phyloP scores from a whole-genome alignment of 352 stramenopile species.

The Globisporangium perplexum region DNA sequence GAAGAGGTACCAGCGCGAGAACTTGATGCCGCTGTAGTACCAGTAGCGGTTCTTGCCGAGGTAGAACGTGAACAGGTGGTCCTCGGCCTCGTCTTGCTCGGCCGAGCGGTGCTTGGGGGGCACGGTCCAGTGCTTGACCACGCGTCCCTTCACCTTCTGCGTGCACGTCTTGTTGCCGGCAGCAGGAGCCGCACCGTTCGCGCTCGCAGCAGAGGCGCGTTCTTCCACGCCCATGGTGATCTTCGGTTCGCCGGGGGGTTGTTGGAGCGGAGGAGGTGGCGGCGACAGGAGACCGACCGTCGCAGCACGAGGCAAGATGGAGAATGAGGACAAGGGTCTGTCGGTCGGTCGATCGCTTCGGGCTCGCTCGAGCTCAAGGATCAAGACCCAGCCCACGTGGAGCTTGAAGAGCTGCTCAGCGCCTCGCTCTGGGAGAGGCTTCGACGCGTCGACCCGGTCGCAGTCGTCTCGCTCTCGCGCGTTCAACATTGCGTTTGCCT shows the following conservation, averaged over 20 bases:
- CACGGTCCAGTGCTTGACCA: conserved; percentile 48
- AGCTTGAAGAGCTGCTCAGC: conserved; percentile 2
- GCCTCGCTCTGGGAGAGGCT: neutral
- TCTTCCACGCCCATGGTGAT: conserved; percentile 18
- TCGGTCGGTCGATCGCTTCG: neutral
- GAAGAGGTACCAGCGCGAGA: conserved; percentile 66
- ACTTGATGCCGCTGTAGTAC: conserved; percentile 30
- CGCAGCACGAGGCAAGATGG: conserved; percentile 19
- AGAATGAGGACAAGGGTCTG: conserved; percentile 5
- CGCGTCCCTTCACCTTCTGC: conserved; percentile 17
- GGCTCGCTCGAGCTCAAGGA: neutral
- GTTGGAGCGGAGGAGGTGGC: neutral
- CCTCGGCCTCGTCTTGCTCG: conserved; percentile 47
- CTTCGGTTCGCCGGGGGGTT: neutral
- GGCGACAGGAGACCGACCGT: neutral
- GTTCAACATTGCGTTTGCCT: conserved; percentile 12
- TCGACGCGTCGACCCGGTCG: neutral
- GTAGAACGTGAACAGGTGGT: conserved; percentile 48
- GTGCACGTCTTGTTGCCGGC: conserved; percentile 22
- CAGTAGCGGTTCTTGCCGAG: conserved; percentile 48
- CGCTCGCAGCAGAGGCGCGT: neutral
- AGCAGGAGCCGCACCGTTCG: conserved; percentile 8
- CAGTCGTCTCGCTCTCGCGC: neutral
- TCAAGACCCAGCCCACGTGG: neutral
- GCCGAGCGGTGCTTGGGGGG: conserved; percentile 26